Conservation (phyloP, 768 basidiomycete genomes). For the Saitozyma podzolica region DNA sequence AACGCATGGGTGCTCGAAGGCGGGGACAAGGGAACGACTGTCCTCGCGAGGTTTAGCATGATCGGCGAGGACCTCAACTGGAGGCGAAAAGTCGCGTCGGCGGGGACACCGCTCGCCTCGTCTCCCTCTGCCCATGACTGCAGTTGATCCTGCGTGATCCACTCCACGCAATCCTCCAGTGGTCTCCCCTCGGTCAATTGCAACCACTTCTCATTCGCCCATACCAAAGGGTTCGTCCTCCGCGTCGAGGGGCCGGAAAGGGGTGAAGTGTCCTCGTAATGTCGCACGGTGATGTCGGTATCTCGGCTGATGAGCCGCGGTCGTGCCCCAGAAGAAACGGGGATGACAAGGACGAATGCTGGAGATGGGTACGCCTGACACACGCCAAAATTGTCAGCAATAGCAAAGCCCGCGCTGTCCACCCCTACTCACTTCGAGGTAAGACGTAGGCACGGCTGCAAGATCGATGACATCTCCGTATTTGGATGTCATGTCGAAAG, state of each 20-base stretch:
- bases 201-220: constrained; percentile 43
- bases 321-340: constrained; percentile 12
- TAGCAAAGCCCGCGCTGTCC: not conserved
- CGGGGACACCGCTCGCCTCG: constrained; percentile 3
- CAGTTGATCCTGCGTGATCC: constrained; percentile 16
- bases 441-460: constrained; percentile 29
- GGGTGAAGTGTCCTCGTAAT: constrained; percentile 33
- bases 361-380: constrained; percentile 42
- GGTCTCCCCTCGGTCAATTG: constrained; percentile 27
- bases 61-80: constrained; percentile 15
- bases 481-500: not conserved
- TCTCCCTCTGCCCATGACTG: constrained; percentile 37
- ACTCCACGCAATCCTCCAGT: constrained; percentile 29
- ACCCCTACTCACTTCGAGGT: constrained; percentile 33
- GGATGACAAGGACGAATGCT: constrained; percentile 32
- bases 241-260: constrained; percentile 16
- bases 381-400: no score
- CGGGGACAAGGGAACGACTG: constrained; percentile 27
- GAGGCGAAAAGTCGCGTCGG: constrained; percentile 17
- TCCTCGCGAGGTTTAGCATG: constrained; percentile 25
- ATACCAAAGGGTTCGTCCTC: constrained; percentile 12
- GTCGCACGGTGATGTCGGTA: constrained; percentile 38
- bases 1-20: constrained; percentile 31
- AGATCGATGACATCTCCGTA: constrained; percentile 16
- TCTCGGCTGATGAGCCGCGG: constrained; percentile 31